Evolutionary conservation across 805 yeast genomes (phyloP), one percentile per base, ranked within the genome.

Genomic region (Yarrowia deformans): DNA sequence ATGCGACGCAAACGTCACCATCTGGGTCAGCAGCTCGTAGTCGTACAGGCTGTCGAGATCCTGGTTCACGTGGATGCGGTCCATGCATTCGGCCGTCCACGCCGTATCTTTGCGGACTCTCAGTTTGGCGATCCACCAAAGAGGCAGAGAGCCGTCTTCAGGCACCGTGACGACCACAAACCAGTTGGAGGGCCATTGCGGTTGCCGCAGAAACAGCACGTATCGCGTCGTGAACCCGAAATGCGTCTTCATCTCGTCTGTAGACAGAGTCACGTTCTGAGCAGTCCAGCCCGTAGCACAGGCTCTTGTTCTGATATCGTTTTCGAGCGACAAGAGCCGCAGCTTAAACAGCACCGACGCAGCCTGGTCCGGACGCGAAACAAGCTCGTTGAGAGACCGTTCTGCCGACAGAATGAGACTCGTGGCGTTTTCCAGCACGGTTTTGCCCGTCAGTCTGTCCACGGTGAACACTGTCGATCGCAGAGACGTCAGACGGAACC

Each of bases 261-360:
- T 81, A 1, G 82, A 79, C 37, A 90, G 73, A 40, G 78, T 81
- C 58, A 90, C 81, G 49, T 85, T 82, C 49, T 84, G 85, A 72
- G 85, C 85, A n/a, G 81, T 79, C 95, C 95, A 90, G 37, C 88
- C 90, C 0, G 88, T 84, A 0, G 91, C 88, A 45, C 82, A 80
- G 68, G 91, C 83, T 70, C 88, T 82, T 9, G 85, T 83, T 13
- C 84, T 78, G 37, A 88, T 79, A 69, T 88, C 89, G 54, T 81
- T 79, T 69, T 81, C 80, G 68, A 83, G 81, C 3, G 84, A 81
- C 43, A 85, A 83, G 39, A 86, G 76, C 56, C 87, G 80, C 60
- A 89, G 77, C 46, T 80, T 82, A 39, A 84, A 76, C 46, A 89
- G 71, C 43, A 79, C 76, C 3, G 75, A 71, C 8, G 79, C 70